Base-by-base conservation (phyloP, 2,329 filamentous ascomycete species). In the Penicillium sp. region DNA sequence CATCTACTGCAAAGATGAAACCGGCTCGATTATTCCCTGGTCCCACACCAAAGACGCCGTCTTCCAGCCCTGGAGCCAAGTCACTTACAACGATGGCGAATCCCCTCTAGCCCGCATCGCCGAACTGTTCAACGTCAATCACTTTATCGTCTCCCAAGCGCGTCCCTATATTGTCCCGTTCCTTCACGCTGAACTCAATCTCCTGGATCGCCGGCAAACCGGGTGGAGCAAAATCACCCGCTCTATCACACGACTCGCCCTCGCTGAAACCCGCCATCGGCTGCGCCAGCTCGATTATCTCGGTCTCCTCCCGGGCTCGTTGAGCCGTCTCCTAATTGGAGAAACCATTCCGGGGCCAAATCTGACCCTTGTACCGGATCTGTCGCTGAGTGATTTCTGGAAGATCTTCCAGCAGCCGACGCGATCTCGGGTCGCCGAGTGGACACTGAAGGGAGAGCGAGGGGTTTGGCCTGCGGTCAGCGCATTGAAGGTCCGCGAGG, bases 121-220 rank as follows among this genome's bases (percentile, higher is more conserved):
- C 5, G 86, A 91, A 69, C 79, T 91, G 9, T 93, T 93, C 77
- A 94, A 94, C 65, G 88, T 94, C 45, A 94, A 95, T 64, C 90
- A 96, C 73, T 96, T 94, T 70, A 89, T 97, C 55, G 83, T 97
- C 56, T 93, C 87, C 55, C 91, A 96, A 72, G 90, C 91, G 1
- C 80, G 90, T 3, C 91, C 91, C 0, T 95, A 95, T 67, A 76
- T 95, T 12, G 84, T 91, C 27, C 90, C 90, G 0, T 93, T 95
- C 60, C 76, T 94, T 4, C 83, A 85, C 52, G 86, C 84, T 39
- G 87, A 91, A 57, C 82, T 90, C 72, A 86, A 90, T 67, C 84
- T 86, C 4, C 85, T 87, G 0, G 57, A 79, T 76, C 64, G 79
- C 74, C 57, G 79, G 74, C 66, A 81, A 74, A 53, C 80, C 73